A percentile compares a stretch with the other conserved stretches of the same genome.
Conservation (phyloP, 2,329 filamentous ascomycete genomes). For the Teratosphaeria gauchensis region DNA sequence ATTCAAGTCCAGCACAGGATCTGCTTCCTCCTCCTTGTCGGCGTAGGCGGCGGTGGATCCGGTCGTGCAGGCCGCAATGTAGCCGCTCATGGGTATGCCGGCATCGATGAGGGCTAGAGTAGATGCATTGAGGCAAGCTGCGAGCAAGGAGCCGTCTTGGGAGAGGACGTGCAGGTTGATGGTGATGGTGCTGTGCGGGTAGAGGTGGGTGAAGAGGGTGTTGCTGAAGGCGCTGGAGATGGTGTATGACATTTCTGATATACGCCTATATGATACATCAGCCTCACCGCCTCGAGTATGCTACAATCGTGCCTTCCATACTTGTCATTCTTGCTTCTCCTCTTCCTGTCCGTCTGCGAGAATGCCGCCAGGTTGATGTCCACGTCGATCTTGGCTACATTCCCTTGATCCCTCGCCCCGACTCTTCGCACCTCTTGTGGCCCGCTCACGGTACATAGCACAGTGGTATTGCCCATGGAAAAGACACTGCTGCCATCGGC, state of each 20-base stretch:
- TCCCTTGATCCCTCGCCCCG: constrained; percentile 31
- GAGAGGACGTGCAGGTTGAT: constrained; percentile 80
- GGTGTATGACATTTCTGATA: constrained; percentile 69
- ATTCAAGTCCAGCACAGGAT: constrained; percentile 74
- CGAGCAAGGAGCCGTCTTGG: constrained; percentile 82
- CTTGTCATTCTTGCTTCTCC: constrained; percentile 68
- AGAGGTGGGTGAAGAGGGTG: constrained; percentile 76
- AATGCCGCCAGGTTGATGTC: constrained; percentile 83
- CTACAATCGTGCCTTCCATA: not conserved
- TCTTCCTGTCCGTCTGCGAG: constrained; percentile 75
- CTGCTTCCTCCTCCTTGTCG: constrained; percentile 56
- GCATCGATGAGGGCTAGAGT: constrained; percentile 90
- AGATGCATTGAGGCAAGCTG: constrained; percentile 80
- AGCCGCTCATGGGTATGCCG: constrained; percentile 89
- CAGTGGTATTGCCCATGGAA: constrained; percentile 94
- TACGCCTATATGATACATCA: constrained; percentile 47
- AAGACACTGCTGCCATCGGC: constrained; percentile 90
- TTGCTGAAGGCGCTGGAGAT: constrained; percentile 67
- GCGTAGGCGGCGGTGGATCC: constrained; percentile 64
- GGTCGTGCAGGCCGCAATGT: constrained; percentile 78
- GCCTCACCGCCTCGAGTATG: not conserved
- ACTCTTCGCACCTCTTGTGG: constrained; percentile 59
- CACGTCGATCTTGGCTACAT: constrained; percentile 62
- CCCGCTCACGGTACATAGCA: constrained; percentile 85
- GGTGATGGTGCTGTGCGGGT: constrained; percentile 75